These are phyloP conservation scores for Fusarium nematophilum DNA, from an alignment of 2,329 filamentous ascomycete genomes.

Conservation along the genomic window DNA sequence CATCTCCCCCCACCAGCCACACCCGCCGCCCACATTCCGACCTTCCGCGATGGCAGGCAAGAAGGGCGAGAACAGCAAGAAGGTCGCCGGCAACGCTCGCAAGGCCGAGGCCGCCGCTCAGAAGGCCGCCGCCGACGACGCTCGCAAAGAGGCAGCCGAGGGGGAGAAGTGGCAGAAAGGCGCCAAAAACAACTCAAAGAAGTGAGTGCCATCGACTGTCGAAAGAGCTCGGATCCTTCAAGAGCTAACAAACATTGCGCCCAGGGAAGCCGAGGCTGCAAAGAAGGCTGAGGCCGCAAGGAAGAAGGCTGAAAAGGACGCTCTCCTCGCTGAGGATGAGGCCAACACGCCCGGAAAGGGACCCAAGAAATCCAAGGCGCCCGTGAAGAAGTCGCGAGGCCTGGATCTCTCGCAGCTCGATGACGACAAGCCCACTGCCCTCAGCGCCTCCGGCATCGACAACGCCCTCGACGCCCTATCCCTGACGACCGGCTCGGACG, in stretches of 20 bases:
- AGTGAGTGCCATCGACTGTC: constrained; percentile 79
- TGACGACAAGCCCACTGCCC: constrained; percentile 66
- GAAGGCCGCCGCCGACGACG: constrained; percentile 79
- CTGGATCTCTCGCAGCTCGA: constrained; percentile 83
- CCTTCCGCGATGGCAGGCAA: constrained; percentile 72
- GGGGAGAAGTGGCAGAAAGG: constrained; percentile 86
- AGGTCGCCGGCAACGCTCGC: constrained; percentile 87
- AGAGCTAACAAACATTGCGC: constrained; percentile 19
- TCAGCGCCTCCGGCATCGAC: constrained; percentile 91
- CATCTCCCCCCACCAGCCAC: constrained; percentile 22
- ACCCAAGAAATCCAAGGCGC: constrained; percentile 75
- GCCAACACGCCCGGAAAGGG: constrained; percentile 67
- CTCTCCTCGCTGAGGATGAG: constrained; percentile 85
- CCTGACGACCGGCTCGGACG: constrained; percentile 66
- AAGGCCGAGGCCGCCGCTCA: constrained; percentile 89
- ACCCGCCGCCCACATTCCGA: constrained; percentile 23
- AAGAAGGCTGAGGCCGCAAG: constrained; percentile 89
- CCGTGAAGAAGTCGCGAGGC: constrained; percentile 76
- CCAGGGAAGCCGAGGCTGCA: constrained; percentile 52
- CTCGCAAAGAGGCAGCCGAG: constrained; percentile 74
- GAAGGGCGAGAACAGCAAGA: constrained; percentile 87
- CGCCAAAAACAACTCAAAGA: constrained; percentile 85
- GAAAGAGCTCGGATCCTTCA: neutral
- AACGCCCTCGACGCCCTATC: constrained; percentile 90
- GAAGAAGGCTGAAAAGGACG: constrained; percentile 93